Evolutionary conservation across 441 rosid genomes (phyloP).

Genomic region (Biscutella laevigata): DNA sequence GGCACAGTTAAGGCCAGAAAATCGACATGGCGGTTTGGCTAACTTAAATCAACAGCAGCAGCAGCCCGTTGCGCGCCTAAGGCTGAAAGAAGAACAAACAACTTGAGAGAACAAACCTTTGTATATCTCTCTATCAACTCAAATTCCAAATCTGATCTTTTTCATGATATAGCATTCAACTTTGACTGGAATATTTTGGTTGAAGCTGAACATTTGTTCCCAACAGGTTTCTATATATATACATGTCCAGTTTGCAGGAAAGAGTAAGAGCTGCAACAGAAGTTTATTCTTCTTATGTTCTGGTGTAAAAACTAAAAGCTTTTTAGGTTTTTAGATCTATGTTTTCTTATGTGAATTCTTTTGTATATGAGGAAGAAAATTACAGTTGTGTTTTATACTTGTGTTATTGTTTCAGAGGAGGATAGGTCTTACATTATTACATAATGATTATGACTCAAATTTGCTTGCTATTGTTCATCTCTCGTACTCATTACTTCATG

Average conservation of each 20-base stretch:
- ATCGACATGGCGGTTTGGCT: slow-evolving; percentile 23
- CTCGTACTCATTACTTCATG: not conserved
- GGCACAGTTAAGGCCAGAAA: slow-evolving; percentile 35
- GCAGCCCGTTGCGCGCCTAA: slow-evolving; percentile 46
- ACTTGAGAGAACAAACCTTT: slow-evolving; percentile 19
- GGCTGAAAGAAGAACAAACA: slow-evolving; percentile 66
- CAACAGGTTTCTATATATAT: too few relatives aligned
- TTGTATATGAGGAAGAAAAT: slow-evolving; percentile 22
- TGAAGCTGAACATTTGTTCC: too few relatives aligned
- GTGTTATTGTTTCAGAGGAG: slow-evolving; percentile 19
- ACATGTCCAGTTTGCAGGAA: slow-evolving; percentile 9
- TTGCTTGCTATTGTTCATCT: not conserved
- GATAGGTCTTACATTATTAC: slow-evolving; percentile 8
- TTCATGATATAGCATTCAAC: not conserved
- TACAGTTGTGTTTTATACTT: slow-evolving; percentile 19
- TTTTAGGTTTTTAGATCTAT: slow-evolving; percentile 9
- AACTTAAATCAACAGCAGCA: slow-evolving; percentile 29
- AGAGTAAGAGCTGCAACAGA: not conserved
- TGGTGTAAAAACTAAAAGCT: slow-evolving; percentile 1
- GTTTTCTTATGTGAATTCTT: slow-evolving; percentile 24
- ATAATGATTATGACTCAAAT: not conserved
- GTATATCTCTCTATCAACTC: too few relatives aligned
- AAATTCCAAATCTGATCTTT: too few relatives aligned
- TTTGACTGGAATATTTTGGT: too few relatives aligned
- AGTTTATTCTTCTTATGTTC: not conserved